Evolutionary conservation across 2,329 filamentous ascomycete species (phyloP).

Genomic region (Exophiala spinifera): DNA sequence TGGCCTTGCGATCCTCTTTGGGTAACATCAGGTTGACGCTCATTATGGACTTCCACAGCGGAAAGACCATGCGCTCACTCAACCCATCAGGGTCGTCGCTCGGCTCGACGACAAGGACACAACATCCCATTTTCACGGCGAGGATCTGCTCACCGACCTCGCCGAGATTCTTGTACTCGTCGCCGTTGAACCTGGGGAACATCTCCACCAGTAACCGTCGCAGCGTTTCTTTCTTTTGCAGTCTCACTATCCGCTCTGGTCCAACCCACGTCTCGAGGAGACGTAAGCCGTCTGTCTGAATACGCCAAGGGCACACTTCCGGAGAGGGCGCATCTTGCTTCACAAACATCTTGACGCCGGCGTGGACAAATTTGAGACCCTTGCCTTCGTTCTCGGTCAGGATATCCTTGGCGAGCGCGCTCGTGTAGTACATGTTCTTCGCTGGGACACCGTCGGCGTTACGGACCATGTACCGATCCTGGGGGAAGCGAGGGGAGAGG

Average conservation of each 20-base stretch:
- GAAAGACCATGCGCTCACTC: constrained; percentile 78
- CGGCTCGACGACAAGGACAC: constrained; percentile 79
- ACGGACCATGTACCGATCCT: constrained; percentile 91
- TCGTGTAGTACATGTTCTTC: constrained; percentile 97
- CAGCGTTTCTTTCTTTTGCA: constrained; percentile 76
- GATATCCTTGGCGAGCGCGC: constrained; percentile 77
- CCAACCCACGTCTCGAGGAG: constrained; percentile 90
- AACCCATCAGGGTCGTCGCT: constrained; percentile 60
- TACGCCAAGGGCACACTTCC: constrained; percentile 87
- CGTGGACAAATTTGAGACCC: constrained; percentile 93
- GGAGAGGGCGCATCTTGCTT: constrained; percentile 89
- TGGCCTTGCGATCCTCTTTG: constrained; percentile 90
- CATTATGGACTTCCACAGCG: constrained; percentile 88
- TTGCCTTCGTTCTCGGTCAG: constrained; percentile 82
- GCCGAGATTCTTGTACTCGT: constrained; percentile 70
- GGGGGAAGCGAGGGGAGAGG: constrained; percentile 77
- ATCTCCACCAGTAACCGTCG: constrained; percentile 84
- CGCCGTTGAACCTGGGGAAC: constrained; percentile 83
- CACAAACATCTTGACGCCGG: constrained; percentile 98
- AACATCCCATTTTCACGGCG: constrained; percentile 85
- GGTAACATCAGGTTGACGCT: constrained; percentile 96
- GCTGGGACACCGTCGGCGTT: constrained; percentile 84
- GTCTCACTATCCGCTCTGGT: constrained; percentile 67
- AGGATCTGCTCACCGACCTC: constrained; percentile 84
- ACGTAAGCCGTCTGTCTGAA: constrained; percentile 89